phyloP scores from a whole-genome alignment of 148 eudicot species.

The Vaccinium vitisidaea region DNA sequence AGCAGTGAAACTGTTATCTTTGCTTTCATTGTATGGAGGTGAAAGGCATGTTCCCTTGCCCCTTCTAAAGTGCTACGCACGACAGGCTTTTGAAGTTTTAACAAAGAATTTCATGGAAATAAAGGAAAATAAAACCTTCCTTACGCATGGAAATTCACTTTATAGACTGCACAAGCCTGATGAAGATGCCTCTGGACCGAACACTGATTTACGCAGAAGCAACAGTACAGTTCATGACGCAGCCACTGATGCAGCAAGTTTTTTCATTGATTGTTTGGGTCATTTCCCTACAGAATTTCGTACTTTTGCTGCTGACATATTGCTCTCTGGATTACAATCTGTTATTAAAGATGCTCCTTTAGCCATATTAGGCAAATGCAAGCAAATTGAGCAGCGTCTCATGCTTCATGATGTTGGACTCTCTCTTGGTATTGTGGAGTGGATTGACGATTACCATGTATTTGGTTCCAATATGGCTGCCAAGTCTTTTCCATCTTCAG shows the following conservation, averaged over 20 bases:
- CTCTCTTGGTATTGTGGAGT: slow-evolving; percentile 75
- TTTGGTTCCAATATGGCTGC: slow-evolving; percentile 34
- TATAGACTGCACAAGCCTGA: slow-evolving; percentile 11
- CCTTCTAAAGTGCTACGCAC: slow-evolving; percentile 72
- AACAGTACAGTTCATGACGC: slow-evolving; percentile 25
- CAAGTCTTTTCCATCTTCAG: slow-evolving; percentile 25
- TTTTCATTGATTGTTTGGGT: slow-evolving; percentile 70
- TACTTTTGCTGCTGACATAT: slow-evolving; percentile 69
- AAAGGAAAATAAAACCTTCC: slow-evolving; percentile 10
- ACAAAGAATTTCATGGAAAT: slow-evolving; percentile 32
- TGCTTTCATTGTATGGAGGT: slow-evolving; percentile 76
- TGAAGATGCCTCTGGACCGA: slow-evolving; percentile 18
- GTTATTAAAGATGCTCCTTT: slow-evolving; percentile 62
- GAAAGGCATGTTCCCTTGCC: slow-evolving; percentile 57
- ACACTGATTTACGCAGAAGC: slow-evolving; percentile 18
- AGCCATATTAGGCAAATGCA: slow-evolving; percentile 60
- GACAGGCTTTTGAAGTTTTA: slow-evolving; percentile 69
- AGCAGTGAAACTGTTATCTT: slow-evolving; percentile 71
- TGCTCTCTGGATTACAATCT: slow-evolving; percentile 68
- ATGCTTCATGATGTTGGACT: slow-evolving; percentile 91
- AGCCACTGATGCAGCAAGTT: slow-evolving; percentile 40
- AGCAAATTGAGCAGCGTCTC: slow-evolving; percentile 50
- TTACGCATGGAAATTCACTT: slow-evolving; percentile 16
- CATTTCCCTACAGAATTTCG: slow-evolving; percentile 72
- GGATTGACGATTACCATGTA: slow-evolving; percentile 70